Conservation (phyloP, 345 rosid genomes). For the Ceriops zippeliana region DNA sequence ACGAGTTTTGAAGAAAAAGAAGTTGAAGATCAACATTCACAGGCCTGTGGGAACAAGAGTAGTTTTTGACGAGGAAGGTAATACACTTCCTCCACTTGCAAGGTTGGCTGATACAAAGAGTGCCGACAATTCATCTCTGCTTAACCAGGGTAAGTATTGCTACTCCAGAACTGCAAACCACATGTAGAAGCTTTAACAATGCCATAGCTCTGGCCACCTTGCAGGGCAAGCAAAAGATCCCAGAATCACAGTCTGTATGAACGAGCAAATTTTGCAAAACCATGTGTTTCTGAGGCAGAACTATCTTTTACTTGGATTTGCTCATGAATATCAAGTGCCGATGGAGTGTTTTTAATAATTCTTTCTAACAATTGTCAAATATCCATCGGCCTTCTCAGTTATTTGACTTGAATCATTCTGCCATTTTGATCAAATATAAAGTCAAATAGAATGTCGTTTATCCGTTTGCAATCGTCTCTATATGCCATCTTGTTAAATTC, state of each 20-base stretch:
- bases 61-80: constrained; percentile 85
- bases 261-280: too few species aligned
- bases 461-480: too few species aligned
- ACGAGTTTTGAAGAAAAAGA: constrained; percentile 72
- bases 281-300: not conserved
- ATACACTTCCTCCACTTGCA: constrained; percentile 74
- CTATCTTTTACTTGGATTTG: too few species aligned
- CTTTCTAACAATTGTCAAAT: too few species aligned
- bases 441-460: too few species aligned
- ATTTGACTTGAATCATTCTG: too few species aligned
- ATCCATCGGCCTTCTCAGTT: too few species aligned
- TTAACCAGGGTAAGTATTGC: constrained; percentile 60
- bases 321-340: too few species aligned
- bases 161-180: not conserved
- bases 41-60: constrained; percentile 75
- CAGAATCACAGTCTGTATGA: too few species aligned
- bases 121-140: constrained; percentile 32
- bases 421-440: too few species aligned
- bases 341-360: too few species aligned
- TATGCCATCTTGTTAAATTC: not conserved
- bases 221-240: too few species aligned
- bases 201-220: not conserved
- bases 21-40: constrained; percentile 76
- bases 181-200: not conserved
- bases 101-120: constrained; percentile 52